Percentiles rank a stretch among this genome's conserved stretches.
Evolutionary conservation across 148 eudicot species (phyloP).

Genomic region (Hydrangea macrophylla): DNA sequence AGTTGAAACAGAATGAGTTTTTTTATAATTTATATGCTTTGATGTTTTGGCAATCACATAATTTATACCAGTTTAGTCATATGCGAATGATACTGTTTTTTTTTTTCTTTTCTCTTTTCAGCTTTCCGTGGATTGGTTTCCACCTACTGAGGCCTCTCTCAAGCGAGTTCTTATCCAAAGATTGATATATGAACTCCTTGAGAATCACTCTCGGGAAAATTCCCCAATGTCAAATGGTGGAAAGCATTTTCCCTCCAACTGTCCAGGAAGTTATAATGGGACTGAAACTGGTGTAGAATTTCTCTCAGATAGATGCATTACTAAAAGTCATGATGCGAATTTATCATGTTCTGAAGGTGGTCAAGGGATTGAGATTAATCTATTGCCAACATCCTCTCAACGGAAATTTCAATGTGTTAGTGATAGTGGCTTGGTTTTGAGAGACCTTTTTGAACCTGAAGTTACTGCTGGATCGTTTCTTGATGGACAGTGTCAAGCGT

Average conservation of each 20-base stretch:
- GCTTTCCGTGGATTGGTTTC: conserved; percentile 69
- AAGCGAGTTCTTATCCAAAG: conserved; percentile 68
- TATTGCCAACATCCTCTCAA: conserved; percentile 22
- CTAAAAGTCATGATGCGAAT: conserved; percentile 24
- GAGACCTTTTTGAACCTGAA: conserved; percentile 26
- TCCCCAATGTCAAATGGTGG: conserved; percentile 19
- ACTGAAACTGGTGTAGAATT: conserved; percentile 29
- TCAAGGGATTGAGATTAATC: conserved; percentile 27
- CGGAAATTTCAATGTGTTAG: conserved; percentile 26
- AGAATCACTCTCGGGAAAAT: conserved; percentile 28
- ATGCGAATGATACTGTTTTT: too few relatives aligned
- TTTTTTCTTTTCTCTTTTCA: conserved; percentile 30
- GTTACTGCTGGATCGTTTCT: conserved; percentile 2
- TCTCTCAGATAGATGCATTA: conserved; percentile 27
- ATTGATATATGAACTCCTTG: conserved; percentile 44
- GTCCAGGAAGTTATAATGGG: conserved; percentile 24
- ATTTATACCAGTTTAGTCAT: not conserved
- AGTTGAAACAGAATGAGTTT: not conserved
- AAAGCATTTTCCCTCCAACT: conserved; percentile 13
- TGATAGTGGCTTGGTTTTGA: conserved; percentile 24
- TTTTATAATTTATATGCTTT: not conserved
- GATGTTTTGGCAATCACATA: not conserved
- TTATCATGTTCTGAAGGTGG: conserved; percentile 21
- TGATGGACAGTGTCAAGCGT: conserved; percentile 16
- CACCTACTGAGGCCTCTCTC: conserved; percentile 67